A percentile compares a stretch with the other conserved stretches of the same genome.
Conservation (phyloP, 2,329 filamentous ascomycete genomes). For the Podosphaera fusca region DNA sequence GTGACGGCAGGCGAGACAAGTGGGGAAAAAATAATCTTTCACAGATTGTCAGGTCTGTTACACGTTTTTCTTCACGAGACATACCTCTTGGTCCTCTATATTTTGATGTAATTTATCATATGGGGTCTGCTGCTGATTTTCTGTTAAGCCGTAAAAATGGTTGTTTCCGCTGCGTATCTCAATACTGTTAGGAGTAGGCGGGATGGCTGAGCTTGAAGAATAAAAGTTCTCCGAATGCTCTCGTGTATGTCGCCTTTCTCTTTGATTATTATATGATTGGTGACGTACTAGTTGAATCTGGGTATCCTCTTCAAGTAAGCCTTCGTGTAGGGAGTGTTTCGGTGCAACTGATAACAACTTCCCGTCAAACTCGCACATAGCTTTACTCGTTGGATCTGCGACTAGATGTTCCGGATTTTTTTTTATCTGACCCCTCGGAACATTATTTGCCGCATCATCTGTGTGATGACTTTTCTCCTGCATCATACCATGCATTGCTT, state of each 20-base stretch:
- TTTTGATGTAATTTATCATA: conserved; percentile 37
- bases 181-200: conserved; percentile 60
- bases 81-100: conserved; percentile 43
- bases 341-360: conserved; percentile 17
- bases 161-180: conserved; percentile 40
- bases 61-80: conserved; percentile 12
- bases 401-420: conserved; percentile 24
- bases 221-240: conserved; percentile 32
- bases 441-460: conserved; percentile 23
- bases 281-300: conserved; percentile 44
- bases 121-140: conserved; percentile 28
- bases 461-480: conserved; percentile 19
- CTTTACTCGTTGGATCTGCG: conserved; percentile 22
- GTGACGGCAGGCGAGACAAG: conserved; percentile 69
- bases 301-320: conserved; percentile 36
- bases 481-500: conserved; percentile 13
- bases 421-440: conserved; percentile 13
- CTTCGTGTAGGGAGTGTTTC: conserved; percentile 24
- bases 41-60: not conserved
- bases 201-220: conserved; percentile 36
- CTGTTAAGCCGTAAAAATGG: conserved; percentile 35
- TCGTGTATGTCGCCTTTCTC: conserved; percentile 24
- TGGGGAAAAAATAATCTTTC: conserved; percentile 53
- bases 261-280: conserved; percentile 35
- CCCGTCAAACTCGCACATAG: conserved; percentile 23